Conservation (phyloP, 1,139 yeast genomes). For the Kodamaea plutei region DNA sequence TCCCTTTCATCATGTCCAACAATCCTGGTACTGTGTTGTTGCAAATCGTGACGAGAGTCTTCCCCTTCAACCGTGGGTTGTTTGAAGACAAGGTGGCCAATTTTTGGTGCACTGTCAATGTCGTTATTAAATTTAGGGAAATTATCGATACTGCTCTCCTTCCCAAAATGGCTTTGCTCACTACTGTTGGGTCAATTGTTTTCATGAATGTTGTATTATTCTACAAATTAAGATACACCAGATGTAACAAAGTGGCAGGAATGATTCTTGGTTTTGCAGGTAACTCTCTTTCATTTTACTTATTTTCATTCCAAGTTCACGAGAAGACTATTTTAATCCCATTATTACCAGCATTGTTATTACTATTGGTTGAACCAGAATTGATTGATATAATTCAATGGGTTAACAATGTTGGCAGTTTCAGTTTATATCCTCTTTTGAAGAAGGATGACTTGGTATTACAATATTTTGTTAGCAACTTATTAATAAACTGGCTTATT, state of each 20-base stretch:
- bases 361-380: slow-evolving; percentile 53
- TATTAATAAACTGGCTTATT: slow-evolving; percentile 80
- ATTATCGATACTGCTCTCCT: slow-evolving; percentile 55
- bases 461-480: slow-evolving; percentile 62
- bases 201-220: slow-evolving; percentile 40
- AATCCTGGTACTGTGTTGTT: slow-evolving; percentile 11
- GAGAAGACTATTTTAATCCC: slow-evolving; percentile 87
- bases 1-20: slow-evolving; percentile 52
- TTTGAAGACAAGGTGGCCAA: slow-evolving; percentile 98
- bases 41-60: slow-evolving; percentile 61
- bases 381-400: slow-evolving; percentile 73
- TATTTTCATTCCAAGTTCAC: slow-evolving; percentile 94
- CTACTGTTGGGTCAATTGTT: slow-evolving; percentile 61
- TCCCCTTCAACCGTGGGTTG: slow-evolving; percentile 91
- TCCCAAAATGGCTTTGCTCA: slow-evolving; percentile 55
- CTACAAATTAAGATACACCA: slow-evolving; percentile 17
- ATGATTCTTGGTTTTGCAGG: slow-evolving; percentile 70
- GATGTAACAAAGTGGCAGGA: slow-evolving; percentile 15
- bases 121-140: slow-evolving; percentile 64
- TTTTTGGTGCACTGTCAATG: slow-evolving; percentile 90
- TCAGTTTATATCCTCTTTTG: slow-evolving; percentile 85
- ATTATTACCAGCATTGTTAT: slow-evolving; percentile 73
- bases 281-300: slow-evolving; percentile 81
- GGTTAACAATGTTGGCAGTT: slow-evolving; percentile 80
- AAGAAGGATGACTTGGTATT: slow-evolving; percentile 67